Evolutionary conservation across 805 yeast species (phyloP).

Genomic region (Yarrowia alimentaria): DNA sequence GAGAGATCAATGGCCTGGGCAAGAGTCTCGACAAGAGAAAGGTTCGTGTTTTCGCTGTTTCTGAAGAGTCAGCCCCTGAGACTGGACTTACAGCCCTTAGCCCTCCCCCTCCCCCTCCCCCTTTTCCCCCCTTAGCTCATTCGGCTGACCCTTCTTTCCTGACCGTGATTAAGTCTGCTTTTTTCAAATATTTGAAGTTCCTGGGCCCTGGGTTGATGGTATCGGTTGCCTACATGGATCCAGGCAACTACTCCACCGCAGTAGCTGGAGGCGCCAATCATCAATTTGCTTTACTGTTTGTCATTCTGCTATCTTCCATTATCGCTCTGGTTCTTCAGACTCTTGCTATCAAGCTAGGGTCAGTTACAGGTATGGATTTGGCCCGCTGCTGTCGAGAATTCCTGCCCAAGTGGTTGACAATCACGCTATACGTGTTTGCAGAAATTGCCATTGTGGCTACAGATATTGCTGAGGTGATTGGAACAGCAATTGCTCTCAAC

Average conservation of each 20-base stretch:
- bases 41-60: too few relatives aligned
- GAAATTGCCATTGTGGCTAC: constrained; percentile 93
- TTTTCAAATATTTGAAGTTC: constrained; percentile 52
- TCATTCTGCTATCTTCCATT: constrained; percentile 73
- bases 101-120: background rate
- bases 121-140: too few relatives aligned
- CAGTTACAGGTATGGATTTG: constrained; percentile 88
- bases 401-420: constrained; percentile 53
- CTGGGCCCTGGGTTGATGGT: constrained; percentile 98
- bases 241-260: constrained; percentile 94
- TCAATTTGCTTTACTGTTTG: constrained; percentile 72
- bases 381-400: constrained; percentile 84
- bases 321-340: constrained; percentile 86
- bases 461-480: constrained; percentile 95
- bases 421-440: constrained; percentile 66
- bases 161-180: too few relatives aligned
- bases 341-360: constrained; percentile 82
- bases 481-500: constrained; percentile 92
- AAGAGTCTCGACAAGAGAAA: too few relatives aligned
- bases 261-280: constrained; percentile 92
- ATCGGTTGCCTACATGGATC: constrained; percentile 93
- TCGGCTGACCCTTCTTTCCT: too few relatives aligned
- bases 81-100: too few relatives aligned
- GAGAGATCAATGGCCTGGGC: too few relatives aligned
- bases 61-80: too few relatives aligned